Conservation (phyloP, 1,284 basidiomycete genomes). For the Bjerkandera adusta region DNA sequence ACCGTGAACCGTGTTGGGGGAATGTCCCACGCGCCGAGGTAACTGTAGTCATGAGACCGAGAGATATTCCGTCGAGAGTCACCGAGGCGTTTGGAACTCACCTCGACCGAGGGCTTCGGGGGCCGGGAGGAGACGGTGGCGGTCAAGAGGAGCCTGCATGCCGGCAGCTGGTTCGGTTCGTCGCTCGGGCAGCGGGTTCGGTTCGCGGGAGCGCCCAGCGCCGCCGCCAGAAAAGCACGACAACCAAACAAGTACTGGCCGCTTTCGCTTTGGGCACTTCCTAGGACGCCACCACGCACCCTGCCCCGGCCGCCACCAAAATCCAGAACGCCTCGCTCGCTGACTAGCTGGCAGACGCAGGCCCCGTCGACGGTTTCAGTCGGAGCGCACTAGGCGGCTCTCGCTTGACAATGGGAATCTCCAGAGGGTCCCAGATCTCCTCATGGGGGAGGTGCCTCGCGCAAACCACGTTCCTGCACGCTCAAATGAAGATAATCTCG, state of each 20-base stretch:
- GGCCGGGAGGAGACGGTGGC: background rate
- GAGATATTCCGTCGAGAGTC: background rate
- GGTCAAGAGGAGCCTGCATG: background rate
- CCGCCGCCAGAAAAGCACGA: background rate
- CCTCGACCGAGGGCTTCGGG: background rate
- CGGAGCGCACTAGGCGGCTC: constrained; percentile 15
- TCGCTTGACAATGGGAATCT: constrained; percentile 6
- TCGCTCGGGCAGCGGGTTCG: background rate
- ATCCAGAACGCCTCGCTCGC: background rate
- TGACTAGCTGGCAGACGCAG: background rate
- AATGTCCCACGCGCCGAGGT: background rate
- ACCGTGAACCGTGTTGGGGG: background rate
- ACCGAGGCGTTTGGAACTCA: background rate
- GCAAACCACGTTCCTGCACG: constrained; percentile 8
- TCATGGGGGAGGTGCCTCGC: constrained; percentile 15
- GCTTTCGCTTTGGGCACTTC: background rate
- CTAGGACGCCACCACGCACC: no score
- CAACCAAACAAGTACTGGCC: constrained; percentile 5
- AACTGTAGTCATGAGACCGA: constrained; percentile 1
- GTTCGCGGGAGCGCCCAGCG: background rate
- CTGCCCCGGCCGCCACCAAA: background rate
- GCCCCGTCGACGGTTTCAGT: background rate
- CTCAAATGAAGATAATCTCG: constrained; percentile 14
- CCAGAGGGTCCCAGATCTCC: constrained; percentile 7
- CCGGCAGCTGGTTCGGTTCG: background rate